A percentile compares a stretch with the other conserved stretches of the same genome.
Evolutionary conservation across 495 filamentous ascomycete species (phyloP).

Genomic region (Astrothelium macrocarpum): DNA sequence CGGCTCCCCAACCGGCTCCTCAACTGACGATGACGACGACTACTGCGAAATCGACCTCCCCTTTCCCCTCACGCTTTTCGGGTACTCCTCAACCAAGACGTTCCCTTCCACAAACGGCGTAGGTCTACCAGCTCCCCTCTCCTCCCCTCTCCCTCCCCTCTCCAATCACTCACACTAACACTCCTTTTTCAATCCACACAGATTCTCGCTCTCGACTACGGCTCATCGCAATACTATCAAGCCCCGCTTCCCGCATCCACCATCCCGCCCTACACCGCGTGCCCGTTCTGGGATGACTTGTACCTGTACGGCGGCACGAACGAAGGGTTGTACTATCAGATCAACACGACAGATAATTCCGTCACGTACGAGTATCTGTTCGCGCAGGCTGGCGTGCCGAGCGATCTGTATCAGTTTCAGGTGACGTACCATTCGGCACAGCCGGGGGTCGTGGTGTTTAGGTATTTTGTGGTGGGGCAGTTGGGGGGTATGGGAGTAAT

Average conservation of each 20-base stretch:
- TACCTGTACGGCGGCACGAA: constrained; percentile 9
- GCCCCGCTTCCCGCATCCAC: constrained; percentile 6
- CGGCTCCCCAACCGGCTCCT: constrained; percentile 10
- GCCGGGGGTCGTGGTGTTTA: constrained; percentile 15
- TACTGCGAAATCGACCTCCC: constrained; percentile 18
- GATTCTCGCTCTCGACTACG: constrained; percentile 12
- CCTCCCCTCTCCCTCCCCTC: not conserved
- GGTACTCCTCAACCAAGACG: not conserved
- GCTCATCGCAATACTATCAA: constrained; percentile 11
- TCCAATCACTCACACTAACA: not conserved
- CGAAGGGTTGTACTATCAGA: constrained; percentile 21
- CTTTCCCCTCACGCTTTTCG: constrained; percentile 17
- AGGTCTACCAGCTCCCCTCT: not conserved
- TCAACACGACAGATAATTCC: not conserved
- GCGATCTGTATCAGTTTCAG: constrained; percentile 17
- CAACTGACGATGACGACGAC: constrained; percentile 19
- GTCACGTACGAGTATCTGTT: constrained; percentile 20
- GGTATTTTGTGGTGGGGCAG: constrained; percentile 13
- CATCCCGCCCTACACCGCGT: constrained; percentile 20
- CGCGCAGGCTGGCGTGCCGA: not conserved
- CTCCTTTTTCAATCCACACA: not conserved
- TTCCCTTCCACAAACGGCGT: constrained; percentile 19
- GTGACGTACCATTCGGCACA: constrained; percentile 7
- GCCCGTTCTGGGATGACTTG: constrained; percentile 16
- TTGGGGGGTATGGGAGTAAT: constrained; percentile 11